These are phyloP conservation scores for Pontederia crassipes DNA, from an alignment of 176 grass and related monocot genomes.

Conservation along the genomic window DNA sequence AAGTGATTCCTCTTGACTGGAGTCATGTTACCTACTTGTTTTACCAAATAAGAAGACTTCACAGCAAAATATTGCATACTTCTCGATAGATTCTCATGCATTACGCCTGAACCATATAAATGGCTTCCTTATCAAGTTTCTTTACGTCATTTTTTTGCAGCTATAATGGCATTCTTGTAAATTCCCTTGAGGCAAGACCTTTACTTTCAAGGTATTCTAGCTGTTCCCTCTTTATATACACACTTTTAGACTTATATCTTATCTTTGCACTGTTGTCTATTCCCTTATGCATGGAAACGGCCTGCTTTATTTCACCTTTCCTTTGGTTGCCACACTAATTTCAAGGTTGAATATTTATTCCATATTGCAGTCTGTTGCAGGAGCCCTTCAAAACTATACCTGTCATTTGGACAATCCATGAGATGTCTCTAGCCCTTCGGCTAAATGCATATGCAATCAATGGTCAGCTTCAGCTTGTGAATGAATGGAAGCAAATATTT, in stretches of 20 bases:
- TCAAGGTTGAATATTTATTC: slow-evolving; percentile 3
- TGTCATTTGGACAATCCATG: slow-evolving; percentile 91
- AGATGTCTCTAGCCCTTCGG: slow-evolving; percentile 53
- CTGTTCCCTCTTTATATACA: background rate
- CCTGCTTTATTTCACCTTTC: background rate
- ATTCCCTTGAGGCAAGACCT: slow-evolving; percentile 76
- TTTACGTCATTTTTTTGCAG: slow-evolving; percentile 79
- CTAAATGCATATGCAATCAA: slow-evolving; percentile 46
- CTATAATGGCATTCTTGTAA: slow-evolving; percentile 84
- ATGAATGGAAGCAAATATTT: slow-evolving; percentile 79
- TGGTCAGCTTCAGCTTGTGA: slow-evolving; percentile 54
- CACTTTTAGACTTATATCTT: slow-evolving; percentile 16
- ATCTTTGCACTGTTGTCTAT: background rate
- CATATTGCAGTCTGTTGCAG: slow-evolving; percentile 68
- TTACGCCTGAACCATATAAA: slow-evolving; percentile 27
- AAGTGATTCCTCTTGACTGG: slow-evolving; percentile 28
- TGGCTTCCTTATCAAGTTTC: slow-evolving; percentile 56
- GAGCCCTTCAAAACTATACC: slow-evolving; percentile 98
- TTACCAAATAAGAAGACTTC: no score
- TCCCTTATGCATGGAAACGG: no score
- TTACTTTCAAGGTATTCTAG: slow-evolving; percentile 61
- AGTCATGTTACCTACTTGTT: no score
- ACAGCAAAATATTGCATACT: no score
- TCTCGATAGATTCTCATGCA: no score
- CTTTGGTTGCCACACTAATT: background rate